Percentiles rank a stretch among this genome's conserved stretches.
Conservation (phyloP, 306 rosid genomes). For the Quercus mongolica region DNA sequence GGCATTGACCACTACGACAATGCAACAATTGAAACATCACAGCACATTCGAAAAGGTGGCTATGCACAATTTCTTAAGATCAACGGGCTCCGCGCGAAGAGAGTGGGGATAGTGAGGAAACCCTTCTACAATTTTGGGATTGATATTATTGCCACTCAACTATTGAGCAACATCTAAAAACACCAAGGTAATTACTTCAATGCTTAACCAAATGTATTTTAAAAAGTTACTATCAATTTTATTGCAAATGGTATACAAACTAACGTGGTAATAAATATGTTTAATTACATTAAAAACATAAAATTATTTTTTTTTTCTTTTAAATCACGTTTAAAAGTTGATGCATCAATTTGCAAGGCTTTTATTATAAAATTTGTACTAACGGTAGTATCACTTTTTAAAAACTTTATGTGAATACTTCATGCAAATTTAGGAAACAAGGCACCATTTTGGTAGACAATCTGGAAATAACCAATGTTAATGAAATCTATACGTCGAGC, state of each 20-base stretch:
- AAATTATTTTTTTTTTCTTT: no score
- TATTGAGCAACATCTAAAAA: constrained; percentile 31
- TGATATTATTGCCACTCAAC: constrained; percentile 5
- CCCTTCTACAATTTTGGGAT: constrained; percentile 21
- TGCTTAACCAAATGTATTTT: background rate
- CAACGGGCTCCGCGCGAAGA: constrained; percentile 55
- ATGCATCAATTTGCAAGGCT: no score
- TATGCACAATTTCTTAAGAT: constrained; percentile 49
- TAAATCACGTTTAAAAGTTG: no score
- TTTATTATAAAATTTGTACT: no score
- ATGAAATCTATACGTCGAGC: background rate
- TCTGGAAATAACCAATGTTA: constrained; percentile 21
- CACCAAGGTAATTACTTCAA: constrained; percentile 46
- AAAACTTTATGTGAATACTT: no score
- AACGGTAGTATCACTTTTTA: no score
- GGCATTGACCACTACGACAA: constrained; percentile 41
- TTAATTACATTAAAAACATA: no score
- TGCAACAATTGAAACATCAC: constrained; percentile 41
- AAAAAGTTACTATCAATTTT: background rate
- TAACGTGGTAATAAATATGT: no score
- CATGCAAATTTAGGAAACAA: no score
- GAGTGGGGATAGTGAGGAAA: constrained; percentile 42
- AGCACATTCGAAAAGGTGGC: constrained; percentile 53
- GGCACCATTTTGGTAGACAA: constrained; percentile 36
- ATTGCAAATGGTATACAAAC: no score